Conservation (phyloP, 2,329 filamentous ascomycete genomes). For the Tetracladium maxilliforme region DNA sequence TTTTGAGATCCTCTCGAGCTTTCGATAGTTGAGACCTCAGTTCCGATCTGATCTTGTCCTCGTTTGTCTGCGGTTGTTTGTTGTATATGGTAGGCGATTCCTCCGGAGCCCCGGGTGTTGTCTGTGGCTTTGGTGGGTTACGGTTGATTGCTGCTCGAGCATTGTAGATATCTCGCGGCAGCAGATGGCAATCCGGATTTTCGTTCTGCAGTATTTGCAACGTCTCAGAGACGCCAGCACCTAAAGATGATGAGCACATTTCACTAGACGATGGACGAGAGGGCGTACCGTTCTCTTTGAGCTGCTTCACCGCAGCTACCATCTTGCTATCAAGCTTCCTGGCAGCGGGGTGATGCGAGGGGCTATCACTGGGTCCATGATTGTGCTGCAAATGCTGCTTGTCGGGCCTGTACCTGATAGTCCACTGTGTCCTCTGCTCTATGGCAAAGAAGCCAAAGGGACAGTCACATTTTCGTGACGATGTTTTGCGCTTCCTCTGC, state of each 20-base stretch:
- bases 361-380: slow-evolving; percentile 51
- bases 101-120: slow-evolving; percentile 32
- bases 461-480: slow-evolving; percentile 54
- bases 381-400: slow-evolving; percentile 43
- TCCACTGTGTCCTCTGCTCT: slow-evolving; percentile 53
- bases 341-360: slow-evolving; percentile 49
- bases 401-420: slow-evolving; percentile 48
- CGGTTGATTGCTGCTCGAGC: slow-evolving; percentile 51
- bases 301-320: slow-evolving; percentile 49
- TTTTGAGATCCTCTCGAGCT: slow-evolving; percentile 37
- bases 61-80: slow-evolving; percentile 46
- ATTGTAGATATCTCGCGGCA: slow-evolving; percentile 54
- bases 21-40: slow-evolving; percentile 44
- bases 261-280: slow-evolving; percentile 1
- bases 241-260: slow-evolving; percentile 11
- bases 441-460: slow-evolving; percentile 58
- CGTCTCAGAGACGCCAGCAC: slow-evolving; percentile 47
- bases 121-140: slow-evolving; percentile 46
- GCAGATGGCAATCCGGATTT: slow-evolving; percentile 46
- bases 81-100: slow-evolving; percentile 50
- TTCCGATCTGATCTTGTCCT: slow-evolving; percentile 49
- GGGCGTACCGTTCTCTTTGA: slow-evolving; percentile 48
- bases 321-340: slow-evolving; percentile 53
- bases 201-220: slow-evolving; percentile 49
- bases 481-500: slow-evolving; percentile 49